Evolutionary conservation across 2,329 filamentous ascomycete genomes (phyloP), one percentile per base, ranked within the genome.

Genomic region (Chlorencoelia australis): DNA sequence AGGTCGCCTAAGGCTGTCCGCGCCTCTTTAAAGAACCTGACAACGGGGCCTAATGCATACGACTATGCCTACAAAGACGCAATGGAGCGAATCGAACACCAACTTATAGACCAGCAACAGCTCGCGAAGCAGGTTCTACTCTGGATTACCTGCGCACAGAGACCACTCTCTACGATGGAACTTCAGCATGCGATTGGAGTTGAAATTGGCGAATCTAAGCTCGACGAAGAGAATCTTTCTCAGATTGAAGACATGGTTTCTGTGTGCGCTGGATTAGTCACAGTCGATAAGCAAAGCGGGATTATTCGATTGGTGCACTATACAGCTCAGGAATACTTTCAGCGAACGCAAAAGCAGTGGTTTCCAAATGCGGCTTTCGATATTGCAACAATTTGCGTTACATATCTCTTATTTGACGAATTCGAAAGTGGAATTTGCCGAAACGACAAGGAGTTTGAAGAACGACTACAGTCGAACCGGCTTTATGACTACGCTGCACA

Each of bases 181-280:
- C 52, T 69, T 5, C 56, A 56, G 34, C 55, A 67, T 42, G 65
- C 64, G 0, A 53, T 71, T n/a, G 65, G 60, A 0, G 49, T 63
- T 0, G 56, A 62, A 25, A 1, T 34, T 1, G 56, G 42, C 0
- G 26, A 46, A 4, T 0, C 29, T 0, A 38, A 49, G 1, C 33
- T 66, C 10, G 57, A 66, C 28, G 6, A 42, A 40, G 14, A 33
- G 51, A 36, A 37, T 13, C 19, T 48, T 7, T n/a, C 34, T 22
- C 14, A 40, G 8, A 40, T 47, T 5, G 35, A 35, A 30, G 32
- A 39, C 21, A 45, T 50, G 29, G 35, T 48, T 7, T 47, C 41
- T 17, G 40, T 50, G 7, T 57, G 53, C 33, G 44, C 40, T 33
- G 51, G 52, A 9, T 36, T 57, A 66, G 33, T 36, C 9, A 29